Base-by-base conservation (phyloP, 1,284 basidiomycete species). In the Heterobasidion irregulare region DNA sequence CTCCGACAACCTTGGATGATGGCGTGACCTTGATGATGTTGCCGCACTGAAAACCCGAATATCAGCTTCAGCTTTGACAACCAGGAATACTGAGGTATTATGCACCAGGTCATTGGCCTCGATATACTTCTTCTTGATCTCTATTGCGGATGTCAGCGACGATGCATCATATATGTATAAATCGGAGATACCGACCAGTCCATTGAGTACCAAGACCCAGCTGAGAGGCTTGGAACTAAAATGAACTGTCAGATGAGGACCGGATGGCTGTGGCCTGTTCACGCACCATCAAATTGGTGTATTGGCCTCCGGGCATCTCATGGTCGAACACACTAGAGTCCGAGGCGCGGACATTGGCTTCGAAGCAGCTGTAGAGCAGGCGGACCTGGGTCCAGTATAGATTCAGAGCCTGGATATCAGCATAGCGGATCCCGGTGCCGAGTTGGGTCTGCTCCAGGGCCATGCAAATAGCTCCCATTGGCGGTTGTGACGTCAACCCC, bases 21-120 rank as follows among this genome's bases (percentile, higher is more conserved):
- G 97, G 97, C 26, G 97, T 99, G 64, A 99, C 96, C 77, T 99
- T 99, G 78, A 99, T 89, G 68, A 99, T 90, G 68, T 98, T 95
- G 53, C 97, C 97, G 70, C 97, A 98, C 82, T 94, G 67, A 45
- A 45, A 36, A 33, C 18, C 26, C 34, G n/a, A 43, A 45, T 33
- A 51, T 60, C 45, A 62, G 58, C 38, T n/a, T 57, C 13, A 44
- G 32, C 50, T 47, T 18, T 10, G 15, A 50, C 16, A 34, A 18
- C 35, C n/a, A n/a, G n/a, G 48, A 41, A 32, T 52, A 57, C 43
- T 55, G 13, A 58, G 9, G 2, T 54, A 52, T 33, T 53, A 75
- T 83, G 64, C 65, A 91, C 90, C 57, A 98, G 83, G 57, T 92
- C 82, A 69, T 98, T 98, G 54, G 94, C 94, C 72, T 97, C 91